A percentile compares a stretch with the other conserved stretches of the same genome.
phyloP scores from a whole-genome alignment of 2,329 filamentous ascomycete species.

The Aureobasidium sp. region DNA sequence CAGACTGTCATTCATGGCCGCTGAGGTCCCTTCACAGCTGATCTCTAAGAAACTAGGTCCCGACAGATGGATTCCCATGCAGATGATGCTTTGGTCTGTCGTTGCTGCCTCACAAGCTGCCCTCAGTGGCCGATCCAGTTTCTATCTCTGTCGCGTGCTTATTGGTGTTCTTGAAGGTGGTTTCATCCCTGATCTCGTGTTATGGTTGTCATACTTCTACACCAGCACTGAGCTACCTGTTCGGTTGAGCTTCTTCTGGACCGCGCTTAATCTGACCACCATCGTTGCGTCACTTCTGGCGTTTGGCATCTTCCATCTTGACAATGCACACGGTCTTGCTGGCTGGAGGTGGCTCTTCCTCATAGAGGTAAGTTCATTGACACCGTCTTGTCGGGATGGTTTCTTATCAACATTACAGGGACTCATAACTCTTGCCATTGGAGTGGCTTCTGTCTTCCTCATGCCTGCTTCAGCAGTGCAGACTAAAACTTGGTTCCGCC shows the following conservation, averaged over 20 bases:
- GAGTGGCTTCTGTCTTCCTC: neutral
- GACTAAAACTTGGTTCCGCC: slow-evolving; percentile 28
- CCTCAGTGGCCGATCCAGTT: slow-evolving; percentile 24
- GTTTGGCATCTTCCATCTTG: slow-evolving; percentile 22
- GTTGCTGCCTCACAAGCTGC: slow-evolving; percentile 30
- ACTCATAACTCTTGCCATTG: slow-evolving; percentile 13
- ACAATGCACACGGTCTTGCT: slow-evolving; percentile 15
- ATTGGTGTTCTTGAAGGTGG: neutral
- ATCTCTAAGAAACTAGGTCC: slow-evolving; percentile 45
- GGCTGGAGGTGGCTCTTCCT: slow-evolving; percentile 24
- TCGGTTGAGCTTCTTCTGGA: slow-evolving; percentile 32
- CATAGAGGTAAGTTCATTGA: slow-evolving; percentile 15
- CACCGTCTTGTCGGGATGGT: slow-evolving; percentile 49
- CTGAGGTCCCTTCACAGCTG: slow-evolving; percentile 24
- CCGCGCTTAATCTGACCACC: slow-evolving; percentile 13
- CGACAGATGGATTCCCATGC: slow-evolving; percentile 33
- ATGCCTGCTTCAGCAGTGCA: slow-evolving; percentile 32
- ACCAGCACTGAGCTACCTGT: slow-evolving; percentile 35
- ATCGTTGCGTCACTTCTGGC: slow-evolving; percentile 25
- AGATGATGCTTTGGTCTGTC: slow-evolving; percentile 28
- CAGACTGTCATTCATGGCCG: slow-evolving; percentile 28
- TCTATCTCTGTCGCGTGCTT: slow-evolving; percentile 17
- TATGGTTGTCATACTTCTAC: slow-evolving; percentile 39
- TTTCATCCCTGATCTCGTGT: slow-evolving; percentile 15
- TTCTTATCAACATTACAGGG: slow-evolving; percentile 26